Evolutionary conservation across 2,329 filamentous ascomycete genomes (phyloP).

Genomic region (Leptographium lundbergii): DNA sequence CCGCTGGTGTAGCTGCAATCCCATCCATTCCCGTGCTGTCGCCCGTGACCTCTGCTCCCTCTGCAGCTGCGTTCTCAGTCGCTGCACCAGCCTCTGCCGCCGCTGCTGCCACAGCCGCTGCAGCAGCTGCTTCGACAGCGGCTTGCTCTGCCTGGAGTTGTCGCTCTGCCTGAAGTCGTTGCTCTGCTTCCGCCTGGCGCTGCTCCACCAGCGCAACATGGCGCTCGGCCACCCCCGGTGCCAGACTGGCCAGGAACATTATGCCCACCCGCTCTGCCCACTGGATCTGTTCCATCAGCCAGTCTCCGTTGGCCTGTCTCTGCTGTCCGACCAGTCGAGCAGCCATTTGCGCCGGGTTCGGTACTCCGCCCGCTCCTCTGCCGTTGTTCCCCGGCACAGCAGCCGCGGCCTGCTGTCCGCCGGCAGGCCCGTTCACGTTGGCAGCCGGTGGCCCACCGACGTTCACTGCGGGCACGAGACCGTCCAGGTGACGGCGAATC

Average conservation of each 20-base stretch:
- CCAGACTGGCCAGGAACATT: conserved; percentile 53
- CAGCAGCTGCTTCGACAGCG: conserved; percentile 23
- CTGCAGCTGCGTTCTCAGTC: conserved; percentile 7
- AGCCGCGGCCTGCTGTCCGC: background rate
- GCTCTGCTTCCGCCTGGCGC: background rate
- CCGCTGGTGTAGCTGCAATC: background rate
- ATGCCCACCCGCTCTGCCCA: conserved; percentile 46
- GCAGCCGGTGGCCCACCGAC: conserved; percentile 20
- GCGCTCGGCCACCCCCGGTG: conserved; percentile 51
- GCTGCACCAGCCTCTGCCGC: conserved; percentile 17
- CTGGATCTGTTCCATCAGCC: conserved; percentile 37
- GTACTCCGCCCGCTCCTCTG: conserved; percentile 13
- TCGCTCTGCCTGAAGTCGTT: conserved; percentile 24
- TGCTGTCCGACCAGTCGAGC: conserved; percentile 39
- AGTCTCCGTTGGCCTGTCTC: conserved; percentile 30
- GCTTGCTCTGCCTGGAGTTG: conserved; percentile 26
- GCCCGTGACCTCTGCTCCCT: background rate
- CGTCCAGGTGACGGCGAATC: conserved; percentile 45
- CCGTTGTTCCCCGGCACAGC: background rate
- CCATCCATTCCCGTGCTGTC: background rate
- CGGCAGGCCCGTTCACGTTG: background rate
- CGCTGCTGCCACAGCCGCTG: conserved; percentile 20
- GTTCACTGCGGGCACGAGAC: conserved; percentile 35
- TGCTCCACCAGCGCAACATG: conserved; percentile 49
- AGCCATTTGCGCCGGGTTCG: conserved; percentile 38